Percentiles rank a stretch among this genome's conserved stretches.
Conservation (phyloP, 2,329 filamentous ascomycete species). For the Mycosphaerella sp. region DNA sequence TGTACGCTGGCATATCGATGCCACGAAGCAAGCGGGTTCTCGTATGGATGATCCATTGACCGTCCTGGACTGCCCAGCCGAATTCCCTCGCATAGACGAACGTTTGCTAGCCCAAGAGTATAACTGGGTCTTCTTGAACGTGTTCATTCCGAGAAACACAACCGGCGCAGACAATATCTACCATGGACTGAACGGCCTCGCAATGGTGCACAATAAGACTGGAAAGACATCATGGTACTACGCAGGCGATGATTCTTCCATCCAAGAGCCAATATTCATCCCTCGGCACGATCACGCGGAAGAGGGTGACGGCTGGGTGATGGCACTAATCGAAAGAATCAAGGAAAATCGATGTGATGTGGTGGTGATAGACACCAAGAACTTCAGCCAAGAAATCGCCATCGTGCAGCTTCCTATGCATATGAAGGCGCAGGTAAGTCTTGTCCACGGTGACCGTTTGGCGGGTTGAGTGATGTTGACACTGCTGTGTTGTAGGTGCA, state of each 20-base stretch:
- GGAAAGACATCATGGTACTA: slow-evolving; percentile 33
- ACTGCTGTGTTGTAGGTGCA: slow-evolving; percentile 3
- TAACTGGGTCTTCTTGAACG: slow-evolving; percentile 38
- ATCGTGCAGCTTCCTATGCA: slow-evolving; percentile 38
- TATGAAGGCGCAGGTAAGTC: slow-evolving; percentile 19
- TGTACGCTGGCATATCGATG: slow-evolving; percentile 41
- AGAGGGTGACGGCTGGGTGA: slow-evolving; percentile 49
- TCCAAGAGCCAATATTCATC: slow-evolving; percentile 52
- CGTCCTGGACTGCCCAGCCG: slow-evolving; percentile 37
- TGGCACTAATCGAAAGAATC: slow-evolving; percentile 39
- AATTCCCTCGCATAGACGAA: slow-evolving; percentile 45
- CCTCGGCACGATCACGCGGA: slow-evolving; percentile 37
- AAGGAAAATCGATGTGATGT: slow-evolving; percentile 30
- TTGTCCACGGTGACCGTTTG: no score
- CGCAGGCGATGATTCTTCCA: slow-evolving; percentile 38
- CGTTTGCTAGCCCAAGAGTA: slow-evolving; percentile 39
- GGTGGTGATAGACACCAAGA: slow-evolving; percentile 39
- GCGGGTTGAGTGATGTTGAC: neutral
- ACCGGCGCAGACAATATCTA: slow-evolving; percentile 34
- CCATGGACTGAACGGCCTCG: slow-evolving; percentile 20
- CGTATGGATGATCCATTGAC: slow-evolving; percentile 30
- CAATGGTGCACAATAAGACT: slow-evolving; percentile 18
- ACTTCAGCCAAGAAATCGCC: slow-evolving; percentile 38
- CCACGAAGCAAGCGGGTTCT: slow-evolving; percentile 24
- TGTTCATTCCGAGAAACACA: slow-evolving; percentile 33